Evolutionary conservation across 2,329 filamentous ascomycete genomes (phyloP).

Genomic region (Neonectria neomacrospora): DNA sequence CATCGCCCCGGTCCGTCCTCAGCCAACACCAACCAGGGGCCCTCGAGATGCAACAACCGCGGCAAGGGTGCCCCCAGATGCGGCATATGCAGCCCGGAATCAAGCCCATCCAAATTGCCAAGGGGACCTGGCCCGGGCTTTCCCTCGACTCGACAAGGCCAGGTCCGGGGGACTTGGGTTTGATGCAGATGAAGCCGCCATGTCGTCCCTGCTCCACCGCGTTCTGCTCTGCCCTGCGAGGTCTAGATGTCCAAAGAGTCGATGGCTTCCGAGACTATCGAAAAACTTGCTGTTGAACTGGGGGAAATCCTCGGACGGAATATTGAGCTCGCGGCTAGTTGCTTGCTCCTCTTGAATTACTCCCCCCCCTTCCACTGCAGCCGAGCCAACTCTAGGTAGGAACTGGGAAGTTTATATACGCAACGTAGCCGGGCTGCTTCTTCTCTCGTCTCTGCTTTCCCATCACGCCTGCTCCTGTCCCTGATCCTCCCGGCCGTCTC

Average conservation of each 20-base stretch:
- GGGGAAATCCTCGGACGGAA: neutral
- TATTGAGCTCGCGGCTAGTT: neutral
- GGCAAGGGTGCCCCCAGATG: conserved; percentile 15
- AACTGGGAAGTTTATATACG: neutral
- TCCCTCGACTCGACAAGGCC: no score
- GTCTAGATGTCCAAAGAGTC: neutral
- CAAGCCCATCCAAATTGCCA: neutral
- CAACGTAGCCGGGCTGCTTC: neutral
- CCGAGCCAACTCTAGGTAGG: neutral
- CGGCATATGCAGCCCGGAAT: conserved; percentile 13
- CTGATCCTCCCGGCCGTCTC: neutral
- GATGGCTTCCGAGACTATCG: neutral
- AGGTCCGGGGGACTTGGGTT: neutral
- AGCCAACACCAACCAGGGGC: neutral
- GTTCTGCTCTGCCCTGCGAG: neutral
- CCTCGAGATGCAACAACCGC: neutral
- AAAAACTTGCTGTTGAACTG: neutral
- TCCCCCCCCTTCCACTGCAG: neutral
- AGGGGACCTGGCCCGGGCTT: neutral
- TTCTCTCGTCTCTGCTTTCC: neutral
- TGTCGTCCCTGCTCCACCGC: neutral
- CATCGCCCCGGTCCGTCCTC: neutral
- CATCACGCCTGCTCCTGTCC: neutral
- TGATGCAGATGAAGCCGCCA: neutral
- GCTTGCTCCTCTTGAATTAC: neutral